These are phyloP conservation scores for Thuja plicata DNA, from an alignment of 83 land plant species.

Conservation along the genomic window DNA sequence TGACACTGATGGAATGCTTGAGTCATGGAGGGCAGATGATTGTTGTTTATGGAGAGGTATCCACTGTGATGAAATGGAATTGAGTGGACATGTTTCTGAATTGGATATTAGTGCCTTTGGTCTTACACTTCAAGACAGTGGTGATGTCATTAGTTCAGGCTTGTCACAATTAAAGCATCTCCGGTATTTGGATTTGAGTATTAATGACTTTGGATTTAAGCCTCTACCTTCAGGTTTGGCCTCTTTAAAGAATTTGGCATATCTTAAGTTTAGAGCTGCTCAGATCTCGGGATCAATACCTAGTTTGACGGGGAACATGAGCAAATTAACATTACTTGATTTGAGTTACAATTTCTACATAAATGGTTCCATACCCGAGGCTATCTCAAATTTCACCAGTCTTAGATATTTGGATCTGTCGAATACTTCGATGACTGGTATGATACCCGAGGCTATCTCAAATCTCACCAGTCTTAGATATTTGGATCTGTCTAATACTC, in stretches of 20 bases:
- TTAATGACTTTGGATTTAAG: neutral
- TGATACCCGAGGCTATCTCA: neutral
- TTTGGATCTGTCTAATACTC: neutral
- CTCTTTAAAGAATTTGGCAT: neutral
- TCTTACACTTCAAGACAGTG: neutral
- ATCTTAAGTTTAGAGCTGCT: neutral
- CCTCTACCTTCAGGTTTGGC: neutral
- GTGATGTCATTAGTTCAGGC: neutral
- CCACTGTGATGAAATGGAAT: neutral
- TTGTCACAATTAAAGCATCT: neutral
- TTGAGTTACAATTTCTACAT: neutral
- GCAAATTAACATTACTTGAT: neutral
- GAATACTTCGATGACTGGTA: no score
- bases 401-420: neutral
- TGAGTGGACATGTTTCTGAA: neutral
- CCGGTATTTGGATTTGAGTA: neutral
- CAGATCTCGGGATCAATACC: neutral
- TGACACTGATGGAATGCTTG: neutral
- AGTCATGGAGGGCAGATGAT: neutral
- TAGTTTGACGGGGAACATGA: neutral
- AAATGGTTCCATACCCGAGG: neutral
- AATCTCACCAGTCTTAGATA: neutral
- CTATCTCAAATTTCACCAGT: neutral
- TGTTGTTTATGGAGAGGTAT: neutral
- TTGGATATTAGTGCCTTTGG: neutral